phyloP scores from a whole-genome alignment of 768 basidiomycete species.

The Macrolepiota dolichaula region DNA sequence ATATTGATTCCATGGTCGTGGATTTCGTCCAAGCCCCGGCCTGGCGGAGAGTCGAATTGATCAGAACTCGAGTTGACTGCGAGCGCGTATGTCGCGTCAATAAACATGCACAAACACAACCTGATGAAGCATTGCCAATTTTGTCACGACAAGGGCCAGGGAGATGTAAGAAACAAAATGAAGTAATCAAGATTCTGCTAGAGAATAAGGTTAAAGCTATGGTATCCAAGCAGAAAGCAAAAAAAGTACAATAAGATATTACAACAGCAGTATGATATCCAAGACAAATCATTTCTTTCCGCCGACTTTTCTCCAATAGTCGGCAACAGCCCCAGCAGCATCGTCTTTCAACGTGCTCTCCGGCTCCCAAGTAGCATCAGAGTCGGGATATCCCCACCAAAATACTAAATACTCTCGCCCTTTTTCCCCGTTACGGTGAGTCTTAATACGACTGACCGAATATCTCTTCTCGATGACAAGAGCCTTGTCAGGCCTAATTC shows the following conservation, averaged over 20 bases:
- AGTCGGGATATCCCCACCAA: conserved; percentile 53
- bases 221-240: not conserved
- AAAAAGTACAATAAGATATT: not conserved
- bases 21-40: not conserved
- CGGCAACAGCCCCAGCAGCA: conserved; percentile 40
- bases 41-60: conserved; percentile 1
- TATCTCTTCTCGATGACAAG: conserved; percentile 43
- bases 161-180: not conserved
- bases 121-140: not conserved
- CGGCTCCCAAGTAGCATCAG: conserved; percentile 59
- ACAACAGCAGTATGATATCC: not conserved
- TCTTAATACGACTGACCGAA: conserved; percentile 31
- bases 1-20: conserved; percentile 54
- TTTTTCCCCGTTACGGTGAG: conserved; percentile 33
- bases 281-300: not conserved
- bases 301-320: conserved; percentile 28
- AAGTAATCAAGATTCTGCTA: not conserved
- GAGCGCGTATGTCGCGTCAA: conserved; percentile 4
- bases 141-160: not conserved
- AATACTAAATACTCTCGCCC: conserved; percentile 42
- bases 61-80: conserved; percentile 2
- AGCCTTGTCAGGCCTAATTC: conserved; percentile 35
- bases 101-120: conserved; percentile 8
- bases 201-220: not conserved
- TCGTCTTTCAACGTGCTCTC: conserved; percentile 43